Evolutionary conservation across 768 basidiomycete species (phyloP).

Genomic region (Hortiboletus flavorubellus): DNA sequence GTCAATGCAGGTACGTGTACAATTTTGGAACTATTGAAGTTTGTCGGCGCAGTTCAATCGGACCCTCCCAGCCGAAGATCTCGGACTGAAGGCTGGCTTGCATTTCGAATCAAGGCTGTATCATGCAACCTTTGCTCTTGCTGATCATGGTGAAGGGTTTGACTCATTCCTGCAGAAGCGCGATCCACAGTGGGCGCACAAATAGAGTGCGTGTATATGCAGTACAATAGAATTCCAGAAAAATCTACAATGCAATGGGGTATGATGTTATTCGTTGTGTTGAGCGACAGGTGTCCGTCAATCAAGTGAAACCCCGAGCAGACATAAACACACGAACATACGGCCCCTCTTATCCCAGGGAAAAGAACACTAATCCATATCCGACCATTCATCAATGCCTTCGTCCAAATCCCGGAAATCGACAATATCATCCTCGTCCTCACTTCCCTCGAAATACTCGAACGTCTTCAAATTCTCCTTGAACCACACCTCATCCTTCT

Average conservation of each 20-base stretch:
- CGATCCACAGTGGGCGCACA: slow-evolving; percentile 40
- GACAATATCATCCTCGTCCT: slow-evolving; percentile 37
- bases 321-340: not conserved
- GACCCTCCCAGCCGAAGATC: slow-evolving; percentile 39
- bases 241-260: not conserved
- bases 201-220: slow-evolving; percentile 22
- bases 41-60: not conserved
- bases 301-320: too few relatives aligned
- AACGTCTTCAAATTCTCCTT: slow-evolving; percentile 46
- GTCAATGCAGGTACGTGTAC: slow-evolving; percentile 40
- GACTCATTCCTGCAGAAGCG: slow-evolving; percentile 48
- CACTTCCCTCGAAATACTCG: slow-evolving; percentile 56
- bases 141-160: slow-evolving; percentile 47
- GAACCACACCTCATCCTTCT: slow-evolving; percentile 52
- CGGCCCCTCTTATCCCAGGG: not conserved
- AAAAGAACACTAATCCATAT: not conserved
- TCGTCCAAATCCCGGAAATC: slow-evolving; percentile 25
- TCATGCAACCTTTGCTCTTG: slow-evolving; percentile 49
- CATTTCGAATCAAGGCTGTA: slow-evolving; percentile 47
- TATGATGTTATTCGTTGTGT: not conserved
- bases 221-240: not conserved
- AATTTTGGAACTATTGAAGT: not conserved
- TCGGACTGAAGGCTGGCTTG: slow-evolving; percentile 43
- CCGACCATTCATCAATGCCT: slow-evolving; percentile 16
- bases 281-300: not conserved